phyloP scores from a whole-genome alignment of 768 basidiomycete genomes.

The Trametes elegans region DNA sequence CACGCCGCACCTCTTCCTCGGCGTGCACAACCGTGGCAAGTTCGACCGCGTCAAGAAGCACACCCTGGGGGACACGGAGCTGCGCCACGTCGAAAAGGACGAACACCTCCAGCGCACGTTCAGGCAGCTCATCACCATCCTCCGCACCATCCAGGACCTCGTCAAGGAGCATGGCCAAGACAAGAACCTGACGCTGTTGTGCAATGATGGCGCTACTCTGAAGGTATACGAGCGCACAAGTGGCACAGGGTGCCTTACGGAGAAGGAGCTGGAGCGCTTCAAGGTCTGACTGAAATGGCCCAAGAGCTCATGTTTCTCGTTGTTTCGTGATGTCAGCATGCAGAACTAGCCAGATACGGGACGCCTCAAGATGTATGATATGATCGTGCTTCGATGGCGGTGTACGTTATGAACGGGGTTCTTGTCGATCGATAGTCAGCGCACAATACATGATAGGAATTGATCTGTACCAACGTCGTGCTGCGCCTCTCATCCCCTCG shows the following conservation, averaged over 20 bases:
- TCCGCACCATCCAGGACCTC: constrained; percentile 42
- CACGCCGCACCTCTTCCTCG: constrained; percentile 60
- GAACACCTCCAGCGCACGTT: constrained; percentile 29
- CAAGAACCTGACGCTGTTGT: constrained; percentile 56
- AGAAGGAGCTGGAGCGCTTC: constrained; percentile 37
- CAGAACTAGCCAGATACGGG: no score
- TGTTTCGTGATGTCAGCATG: no score
- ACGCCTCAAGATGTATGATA: no score
- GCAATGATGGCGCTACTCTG: constrained; percentile 38
- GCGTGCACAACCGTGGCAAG: constrained; percentile 50
- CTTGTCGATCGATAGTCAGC: no score
- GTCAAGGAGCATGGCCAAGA: constrained; percentile 52
- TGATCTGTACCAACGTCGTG: no score
- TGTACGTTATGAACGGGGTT: no score
- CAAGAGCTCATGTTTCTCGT: background rate
- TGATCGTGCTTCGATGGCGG: no score
- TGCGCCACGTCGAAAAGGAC: constrained; percentile 23
- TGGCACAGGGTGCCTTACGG: constrained; percentile 44
- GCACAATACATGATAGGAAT: no score
- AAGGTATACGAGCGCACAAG: constrained; percentile 49
- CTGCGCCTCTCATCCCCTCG: no score
- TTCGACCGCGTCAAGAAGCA: constrained; percentile 52
- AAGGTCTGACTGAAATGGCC: background rate
- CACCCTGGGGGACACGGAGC: constrained; percentile 25
- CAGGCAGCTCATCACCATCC: constrained; percentile 29